Conservation (phyloP, 306 rosid genomes). For the Echinosophora koreensis region DNA sequence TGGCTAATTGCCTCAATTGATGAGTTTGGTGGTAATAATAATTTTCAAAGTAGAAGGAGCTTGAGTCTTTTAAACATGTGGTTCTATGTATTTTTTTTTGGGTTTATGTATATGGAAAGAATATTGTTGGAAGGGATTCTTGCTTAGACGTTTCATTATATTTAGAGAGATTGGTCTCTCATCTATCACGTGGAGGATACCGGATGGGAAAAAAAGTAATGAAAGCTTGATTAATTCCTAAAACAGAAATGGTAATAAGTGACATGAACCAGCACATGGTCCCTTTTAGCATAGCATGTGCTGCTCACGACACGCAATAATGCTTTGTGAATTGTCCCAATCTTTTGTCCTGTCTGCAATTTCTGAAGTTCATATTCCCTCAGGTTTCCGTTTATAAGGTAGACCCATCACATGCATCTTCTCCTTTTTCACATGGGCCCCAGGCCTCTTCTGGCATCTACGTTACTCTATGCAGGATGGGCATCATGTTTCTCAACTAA, state of each 20-base stretch:
- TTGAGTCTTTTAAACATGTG: no score
- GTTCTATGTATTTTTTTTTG: no score
- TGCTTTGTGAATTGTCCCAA: slow-evolving; percentile 35
- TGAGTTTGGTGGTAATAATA: background rate
- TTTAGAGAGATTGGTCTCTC: no score
- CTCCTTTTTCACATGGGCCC: slow-evolving; percentile 43
- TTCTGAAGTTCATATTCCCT: slow-evolving; percentile 27
- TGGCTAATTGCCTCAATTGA: slow-evolving; percentile 12
- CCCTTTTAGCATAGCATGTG: slow-evolving; percentile 25
- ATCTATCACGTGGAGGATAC: no score
- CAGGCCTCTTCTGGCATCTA: background rate
- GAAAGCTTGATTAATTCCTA: slow-evolving; percentile 25
- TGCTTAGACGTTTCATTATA: no score
- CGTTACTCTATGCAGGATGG: background rate
- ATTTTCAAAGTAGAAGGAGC: background rate
- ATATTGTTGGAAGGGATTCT: no score
- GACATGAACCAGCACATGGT: slow-evolving; percentile 2
- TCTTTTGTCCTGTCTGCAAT: slow-evolving; percentile 23
- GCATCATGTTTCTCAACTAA: slow-evolving; percentile 2
- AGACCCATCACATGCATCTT: slow-evolving; percentile 48
- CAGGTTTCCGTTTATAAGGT: slow-evolving; percentile 36
- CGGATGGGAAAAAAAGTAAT: background rate
- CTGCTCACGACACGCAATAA: slow-evolving; percentile 25
- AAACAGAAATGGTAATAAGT: slow-evolving; percentile 18
- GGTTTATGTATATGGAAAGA: no score